These are phyloP conservation scores for Beauveria varroae DNA, from an alignment of 2,329 filamentous ascomycete genomes.

Conservation along the genomic window DNA sequence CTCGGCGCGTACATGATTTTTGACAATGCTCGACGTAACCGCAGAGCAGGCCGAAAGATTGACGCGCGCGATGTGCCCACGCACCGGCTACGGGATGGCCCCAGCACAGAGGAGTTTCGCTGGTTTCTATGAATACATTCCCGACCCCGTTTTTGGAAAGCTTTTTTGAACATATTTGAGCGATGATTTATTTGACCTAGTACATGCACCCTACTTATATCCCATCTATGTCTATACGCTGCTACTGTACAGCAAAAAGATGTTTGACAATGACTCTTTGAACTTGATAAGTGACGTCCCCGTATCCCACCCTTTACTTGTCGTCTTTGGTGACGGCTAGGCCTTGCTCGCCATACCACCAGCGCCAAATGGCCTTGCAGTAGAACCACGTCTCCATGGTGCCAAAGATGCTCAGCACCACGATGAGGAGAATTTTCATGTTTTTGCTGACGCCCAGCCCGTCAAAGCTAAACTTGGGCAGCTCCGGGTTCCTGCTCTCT, in stretches of 20 bases:
- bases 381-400: constrained; percentile 27
- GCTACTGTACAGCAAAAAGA: background rate
- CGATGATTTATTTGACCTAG: background rate
- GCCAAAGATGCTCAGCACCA: constrained; percentile 22
- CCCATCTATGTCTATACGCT: background rate
- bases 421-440: constrained; percentile 19
- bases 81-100: constrained; percentile 40
- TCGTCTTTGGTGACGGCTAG: background rate
- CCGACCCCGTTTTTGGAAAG: background rate
- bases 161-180: background rate
- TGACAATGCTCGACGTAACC: constrained; percentile 45
- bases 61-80: constrained; percentile 40
- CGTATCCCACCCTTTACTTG: background rate
- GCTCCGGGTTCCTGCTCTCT: constrained; percentile 12
- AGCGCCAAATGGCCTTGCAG: constrained; percentile 22
- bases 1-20: constrained; percentile 56
- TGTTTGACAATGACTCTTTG: background rate
- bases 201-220: background rate
- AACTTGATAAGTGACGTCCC: background rate
- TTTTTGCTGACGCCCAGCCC: constrained; percentile 22
- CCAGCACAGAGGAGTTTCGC: constrained; percentile 37
- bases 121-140: constrained; percentile 36
- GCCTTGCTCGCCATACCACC: constrained; percentile 18
- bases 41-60: constrained; percentile 41
- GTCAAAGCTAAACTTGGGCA: constrained; percentile 20